Conservation (phyloP, 108 stramenopile species). For the Cyclostephanos tholiformis region DNA sequence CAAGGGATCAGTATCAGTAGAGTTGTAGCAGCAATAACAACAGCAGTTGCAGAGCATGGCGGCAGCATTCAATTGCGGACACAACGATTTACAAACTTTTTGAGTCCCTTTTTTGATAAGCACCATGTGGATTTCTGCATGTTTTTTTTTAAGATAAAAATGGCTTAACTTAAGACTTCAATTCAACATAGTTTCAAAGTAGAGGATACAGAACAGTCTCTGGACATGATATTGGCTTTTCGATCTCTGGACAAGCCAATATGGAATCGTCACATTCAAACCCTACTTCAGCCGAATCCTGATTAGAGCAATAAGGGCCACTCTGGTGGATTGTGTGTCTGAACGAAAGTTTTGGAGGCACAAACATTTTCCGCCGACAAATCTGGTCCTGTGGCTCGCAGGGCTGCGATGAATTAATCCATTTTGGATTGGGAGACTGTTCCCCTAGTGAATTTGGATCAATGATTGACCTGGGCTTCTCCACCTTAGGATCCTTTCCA, state of each 20-base stretch:
- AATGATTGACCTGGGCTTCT: constrained; percentile 6
- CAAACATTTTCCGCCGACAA: constrained; percentile 16
- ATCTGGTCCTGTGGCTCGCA: constrained; percentile 5
- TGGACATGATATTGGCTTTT: neutral
- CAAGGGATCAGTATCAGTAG: too few species aligned
- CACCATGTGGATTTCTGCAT: too few species aligned
- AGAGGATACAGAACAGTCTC: neutral
- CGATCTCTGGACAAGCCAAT: neutral
- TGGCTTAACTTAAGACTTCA: too few species aligned
- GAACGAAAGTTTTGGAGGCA: constrained; percentile 31
- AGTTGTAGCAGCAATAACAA: too few species aligned
- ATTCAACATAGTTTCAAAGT: too few species aligned
- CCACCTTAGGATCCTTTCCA: constrained; percentile 2
- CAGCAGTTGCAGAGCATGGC: too few species aligned
- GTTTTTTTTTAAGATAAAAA: too few species aligned
- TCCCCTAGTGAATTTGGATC: constrained; percentile 2
- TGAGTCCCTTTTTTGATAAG: too few species aligned
- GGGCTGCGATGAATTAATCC: constrained; percentile 23
- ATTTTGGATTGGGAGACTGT: constrained; percentile 15
- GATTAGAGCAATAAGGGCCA: neutral
- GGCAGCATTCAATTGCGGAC: too few species aligned
- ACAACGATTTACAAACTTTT: too few species aligned
- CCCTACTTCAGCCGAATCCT: neutral
- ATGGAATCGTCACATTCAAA: constrained; percentile 3
- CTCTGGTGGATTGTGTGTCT: neutral